A percentile compares a stretch with the other conserved stretches of the same genome.
Evolutionary conservation across 805 yeast genomes (phyloP).

Genomic region (Millerozyma acaciae): DNA sequence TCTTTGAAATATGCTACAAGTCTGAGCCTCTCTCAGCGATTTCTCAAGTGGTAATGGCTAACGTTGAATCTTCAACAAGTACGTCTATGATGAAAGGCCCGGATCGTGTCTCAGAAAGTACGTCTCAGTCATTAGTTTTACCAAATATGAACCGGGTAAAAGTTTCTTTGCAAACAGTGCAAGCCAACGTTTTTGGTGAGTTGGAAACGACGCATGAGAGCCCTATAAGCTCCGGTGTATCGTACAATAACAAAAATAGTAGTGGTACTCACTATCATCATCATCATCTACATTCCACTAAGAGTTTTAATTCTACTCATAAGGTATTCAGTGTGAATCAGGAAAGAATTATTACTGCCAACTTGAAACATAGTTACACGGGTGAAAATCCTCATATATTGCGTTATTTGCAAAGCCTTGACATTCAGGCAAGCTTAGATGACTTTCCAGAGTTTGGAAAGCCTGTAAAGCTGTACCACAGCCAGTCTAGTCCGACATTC

Average conservation of each 20-base stretch:
- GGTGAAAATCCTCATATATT: conserved; percentile 66
- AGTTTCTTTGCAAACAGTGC: conserved; percentile 38
- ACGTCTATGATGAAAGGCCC: no score
- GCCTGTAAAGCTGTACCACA: conserved; percentile 7
- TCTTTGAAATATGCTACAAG: conserved; percentile 35
- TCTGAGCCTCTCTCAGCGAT: conserved; percentile 28
- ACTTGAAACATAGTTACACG: conserved; percentile 54
- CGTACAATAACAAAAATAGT: background rate
- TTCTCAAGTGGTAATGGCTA: conserved; percentile 18
- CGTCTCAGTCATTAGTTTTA: conserved; percentile 24
- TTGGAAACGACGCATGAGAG: conserved; percentile 28
- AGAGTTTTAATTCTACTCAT: conserved; percentile 23
- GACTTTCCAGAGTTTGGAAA: conserved; percentile 69
- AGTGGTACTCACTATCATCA: conserved; percentile 7
- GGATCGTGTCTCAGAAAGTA: no score
- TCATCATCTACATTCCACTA: conserved; percentile 12
- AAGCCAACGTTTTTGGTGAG: conserved; percentile 46
- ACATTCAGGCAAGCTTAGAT: conserved; percentile 53
- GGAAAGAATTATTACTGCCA: conserved; percentile 28
- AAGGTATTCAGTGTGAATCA: conserved; percentile 31
- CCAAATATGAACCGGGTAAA: conserved; percentile 27
- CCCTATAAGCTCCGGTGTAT: conserved; percentile 1
- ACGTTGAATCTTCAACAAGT: conserved; percentile 11
- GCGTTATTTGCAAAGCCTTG: conserved; percentile 49
- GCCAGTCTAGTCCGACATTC: conserved; percentile 3